phyloP scores from a whole-genome alignment of 177 flowering plant species.

The Vitis hybrid region DNA sequence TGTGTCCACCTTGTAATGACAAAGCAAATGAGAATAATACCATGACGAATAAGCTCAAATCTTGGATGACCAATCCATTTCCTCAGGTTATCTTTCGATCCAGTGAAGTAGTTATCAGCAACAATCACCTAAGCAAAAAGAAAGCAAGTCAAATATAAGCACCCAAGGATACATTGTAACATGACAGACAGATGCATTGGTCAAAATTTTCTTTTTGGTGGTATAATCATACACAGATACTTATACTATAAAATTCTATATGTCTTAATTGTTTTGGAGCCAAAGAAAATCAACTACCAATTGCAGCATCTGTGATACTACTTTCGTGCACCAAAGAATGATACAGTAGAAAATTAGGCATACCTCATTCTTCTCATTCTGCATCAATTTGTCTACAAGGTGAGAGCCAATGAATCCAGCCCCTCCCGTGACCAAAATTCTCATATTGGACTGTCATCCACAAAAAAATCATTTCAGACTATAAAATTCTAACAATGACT shows the following conservation, averaged over 20 bases:
- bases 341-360: background rate
- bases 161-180: no score
- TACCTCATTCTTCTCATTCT: slow-evolving; percentile 93
- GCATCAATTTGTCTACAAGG: slow-evolving; percentile 87
- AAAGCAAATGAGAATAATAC: slow-evolving; percentile 29
- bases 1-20: background rate
- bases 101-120: slow-evolving; percentile 94
- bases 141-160: background rate
- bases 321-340: no score
- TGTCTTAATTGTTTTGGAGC: no score
- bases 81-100: slow-evolving; percentile 85
- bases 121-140: slow-evolving; percentile 71
- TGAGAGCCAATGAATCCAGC: slow-evolving; percentile 99
- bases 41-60: slow-evolving; percentile 99
- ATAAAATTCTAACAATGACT: background rate
- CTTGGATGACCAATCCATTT: slow-evolving; percentile 98
- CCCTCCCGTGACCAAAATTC: slow-evolving; percentile 93
- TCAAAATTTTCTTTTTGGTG: no score
- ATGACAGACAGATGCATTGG: no score
- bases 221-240: no score
- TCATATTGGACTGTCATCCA: slow-evolving; percentile 73
- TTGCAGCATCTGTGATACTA: no score
- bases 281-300: no score
- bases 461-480: background rate
- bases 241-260: no score